phyloP scores from a whole-genome alignment of 2,329 filamentous ascomycete species.

The Lachnellula suecica region DNA sequence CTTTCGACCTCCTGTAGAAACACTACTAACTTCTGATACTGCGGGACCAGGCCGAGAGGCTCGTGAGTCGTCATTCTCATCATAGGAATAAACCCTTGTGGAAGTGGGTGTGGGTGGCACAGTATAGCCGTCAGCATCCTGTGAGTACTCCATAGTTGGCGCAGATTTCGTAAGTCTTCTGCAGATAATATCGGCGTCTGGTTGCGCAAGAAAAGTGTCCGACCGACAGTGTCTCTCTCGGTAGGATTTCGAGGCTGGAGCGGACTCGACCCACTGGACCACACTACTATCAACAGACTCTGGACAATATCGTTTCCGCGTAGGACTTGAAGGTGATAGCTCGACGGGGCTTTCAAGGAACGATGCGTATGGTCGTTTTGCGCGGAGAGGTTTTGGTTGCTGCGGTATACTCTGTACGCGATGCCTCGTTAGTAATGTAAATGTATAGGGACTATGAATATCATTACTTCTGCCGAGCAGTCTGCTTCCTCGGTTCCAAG shows the following conservation, averaged over 20 bases:
- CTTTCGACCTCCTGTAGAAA: constrained; percentile 19
- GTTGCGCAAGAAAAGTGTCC: constrained; percentile 26
- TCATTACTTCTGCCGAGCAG: constrained; percentile 15
- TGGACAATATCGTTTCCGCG: constrained; percentile 21
- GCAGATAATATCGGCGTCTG: constrained; percentile 21
- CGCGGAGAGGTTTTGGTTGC: constrained; percentile 24
- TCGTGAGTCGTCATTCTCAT: constrained; percentile 12
- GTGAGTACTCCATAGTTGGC: constrained; percentile 26
- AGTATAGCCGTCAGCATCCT: constrained; percentile 66
- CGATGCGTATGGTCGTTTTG: constrained; percentile 21
- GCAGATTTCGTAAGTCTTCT: constrained; percentile 23
- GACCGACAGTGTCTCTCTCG: constrained; percentile 29
- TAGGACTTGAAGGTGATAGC: constrained; percentile 15
- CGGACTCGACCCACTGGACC: constrained; percentile 25
- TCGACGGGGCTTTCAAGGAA: constrained; percentile 23
- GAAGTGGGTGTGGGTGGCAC: constrained; percentile 50
- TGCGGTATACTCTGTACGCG: constrained; percentile 21
- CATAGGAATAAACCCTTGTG: constrained; percentile 8
- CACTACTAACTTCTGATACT: constrained; percentile 15
- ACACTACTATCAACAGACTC: constrained; percentile 26
- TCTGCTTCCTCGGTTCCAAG: constrained; percentile 14
- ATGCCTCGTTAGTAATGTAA: constrained; percentile 18
- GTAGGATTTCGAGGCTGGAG: constrained; percentile 21
- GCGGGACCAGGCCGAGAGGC: constrained; percentile 8
- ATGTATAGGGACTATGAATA: constrained; percentile 18